A percentile compares a stretch with the other conserved stretches of the same genome.
phyloP scores from a whole-genome alignment of 805 yeast species.

The Wickerhamiella bombiphila region DNA sequence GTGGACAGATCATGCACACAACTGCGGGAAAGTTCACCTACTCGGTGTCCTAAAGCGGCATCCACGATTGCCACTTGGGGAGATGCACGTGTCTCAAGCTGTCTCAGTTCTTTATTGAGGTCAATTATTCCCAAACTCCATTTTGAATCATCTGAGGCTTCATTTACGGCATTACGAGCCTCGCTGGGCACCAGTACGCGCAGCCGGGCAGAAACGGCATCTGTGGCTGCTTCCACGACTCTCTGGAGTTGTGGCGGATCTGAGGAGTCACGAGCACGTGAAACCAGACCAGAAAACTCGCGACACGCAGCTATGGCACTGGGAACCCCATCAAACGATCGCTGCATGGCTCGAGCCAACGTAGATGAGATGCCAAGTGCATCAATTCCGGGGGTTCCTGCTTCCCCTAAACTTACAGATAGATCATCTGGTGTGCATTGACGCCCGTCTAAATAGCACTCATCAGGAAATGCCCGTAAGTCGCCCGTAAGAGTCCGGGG shows the following conservation, averaged over 20 bases:
- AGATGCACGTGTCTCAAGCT: not conserved
- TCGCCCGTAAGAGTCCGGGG: not conserved
- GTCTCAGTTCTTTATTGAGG: not conserved
- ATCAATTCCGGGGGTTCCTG: not conserved
- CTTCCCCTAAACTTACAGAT: too few relatives aligned
- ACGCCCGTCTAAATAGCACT: too few relatives aligned
- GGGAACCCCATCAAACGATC: not conserved
- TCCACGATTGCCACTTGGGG: not conserved
- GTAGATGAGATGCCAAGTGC: not conserved
- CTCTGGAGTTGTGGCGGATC: conserved; percentile 5
- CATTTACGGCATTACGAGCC: not conserved
- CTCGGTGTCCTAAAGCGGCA: not conserved
- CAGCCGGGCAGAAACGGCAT: not conserved
- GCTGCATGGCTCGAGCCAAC: not conserved
- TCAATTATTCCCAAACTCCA: not conserved
- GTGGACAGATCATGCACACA: too few relatives aligned
- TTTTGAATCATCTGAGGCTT: not conserved
- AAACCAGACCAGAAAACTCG: not conserved
- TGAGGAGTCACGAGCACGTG: conserved; percentile 5
- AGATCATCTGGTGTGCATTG: too few relatives aligned
- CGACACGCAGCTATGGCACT: not conserved
- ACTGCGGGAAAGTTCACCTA: not conserved
- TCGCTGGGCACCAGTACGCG: not conserved
- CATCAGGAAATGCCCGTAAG: conserved; percentile 9
- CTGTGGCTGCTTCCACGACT: conserved; percentile 5